Evolutionary conservation across 192 early-diverging fungal species (phyloP).

Genomic region (Phlyctochytrium planicorne): DNA sequence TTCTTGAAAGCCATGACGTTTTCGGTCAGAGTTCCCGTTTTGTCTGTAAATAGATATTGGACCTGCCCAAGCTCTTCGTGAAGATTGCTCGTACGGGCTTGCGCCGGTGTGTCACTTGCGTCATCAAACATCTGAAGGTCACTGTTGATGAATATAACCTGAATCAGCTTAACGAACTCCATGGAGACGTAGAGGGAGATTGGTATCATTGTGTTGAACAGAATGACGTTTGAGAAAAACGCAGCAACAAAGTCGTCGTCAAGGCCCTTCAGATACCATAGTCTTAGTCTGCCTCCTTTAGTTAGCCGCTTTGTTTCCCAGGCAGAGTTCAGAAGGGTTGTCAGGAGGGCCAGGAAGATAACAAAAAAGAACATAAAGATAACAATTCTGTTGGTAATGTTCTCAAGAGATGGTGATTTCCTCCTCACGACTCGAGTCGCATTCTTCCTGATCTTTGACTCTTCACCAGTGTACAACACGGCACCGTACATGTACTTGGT

Average conservation of each 20-base stretch:
- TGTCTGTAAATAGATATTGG: conserved; percentile 83
- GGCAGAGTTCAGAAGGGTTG: conserved; percentile 17
- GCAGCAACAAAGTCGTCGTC: conserved; percentile 21
- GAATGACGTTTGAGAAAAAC: conserved; percentile 72
- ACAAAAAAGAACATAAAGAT: conserved; percentile 33
- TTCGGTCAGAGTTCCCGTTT: conserved; percentile 86
- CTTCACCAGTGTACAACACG: conserved; percentile 59
- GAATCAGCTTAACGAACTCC: conserved; percentile 76
- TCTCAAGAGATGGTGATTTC: conserved; percentile 40
- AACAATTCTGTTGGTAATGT: conserved; percentile 42
- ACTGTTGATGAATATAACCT: conserved; percentile 74
- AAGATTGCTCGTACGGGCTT: conserved; percentile 73
- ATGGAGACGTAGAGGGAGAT: conserved; percentile 87
- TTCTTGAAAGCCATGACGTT: conserved; percentile 77
- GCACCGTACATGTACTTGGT: conserved; percentile 77
- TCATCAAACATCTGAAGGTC: conserved; percentile 79
- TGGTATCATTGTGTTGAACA: conserved; percentile 84
- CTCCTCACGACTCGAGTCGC: conserved; percentile 30
- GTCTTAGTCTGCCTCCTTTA: background rate
- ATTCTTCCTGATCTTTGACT: conserved; percentile 53
- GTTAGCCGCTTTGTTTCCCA: conserved; percentile 21
- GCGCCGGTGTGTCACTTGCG: conserved; percentile 67
- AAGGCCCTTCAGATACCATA: conserved; percentile 18
- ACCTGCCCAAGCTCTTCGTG: conserved; percentile 89
- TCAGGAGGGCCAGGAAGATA: conserved; percentile 25